Conservation (phyloP, 768 basidiomycete genomes). For the Collybia mongolica region DNA sequence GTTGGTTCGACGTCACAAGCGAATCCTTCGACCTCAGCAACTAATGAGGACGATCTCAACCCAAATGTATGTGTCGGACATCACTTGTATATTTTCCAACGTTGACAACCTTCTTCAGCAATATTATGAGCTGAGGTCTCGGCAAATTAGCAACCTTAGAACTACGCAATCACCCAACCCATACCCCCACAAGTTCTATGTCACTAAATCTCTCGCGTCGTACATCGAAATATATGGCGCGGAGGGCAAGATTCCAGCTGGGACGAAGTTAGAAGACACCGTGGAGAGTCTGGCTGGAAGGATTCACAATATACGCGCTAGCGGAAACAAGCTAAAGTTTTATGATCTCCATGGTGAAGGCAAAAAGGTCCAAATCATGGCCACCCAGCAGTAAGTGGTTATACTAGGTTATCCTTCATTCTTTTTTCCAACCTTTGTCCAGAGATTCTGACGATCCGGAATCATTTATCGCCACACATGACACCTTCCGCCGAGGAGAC, state of each 20-base stretch:
- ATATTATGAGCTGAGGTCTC: slow-evolving; percentile 94
- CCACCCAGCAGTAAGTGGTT: slow-evolving; percentile 71
- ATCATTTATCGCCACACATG: slow-evolving; percentile 70
- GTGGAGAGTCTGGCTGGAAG: slow-evolving; percentile 81
- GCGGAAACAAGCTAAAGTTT: slow-evolving; percentile 83
- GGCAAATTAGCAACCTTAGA: slow-evolving; percentile 84
- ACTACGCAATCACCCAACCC: slow-evolving; percentile 86
- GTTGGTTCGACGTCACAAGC: slow-evolving; percentile 38
- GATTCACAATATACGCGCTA: slow-evolving; percentile 85
- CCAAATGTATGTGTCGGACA: slow-evolving; percentile 71
- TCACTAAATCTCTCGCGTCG: slow-evolving; percentile 67
- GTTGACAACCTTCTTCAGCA: slow-evolving; percentile 53
- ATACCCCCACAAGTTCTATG: slow-evolving; percentile 99
- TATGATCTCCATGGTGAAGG: slow-evolving; percentile 96
- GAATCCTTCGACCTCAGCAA: slow-evolving; percentile 34
- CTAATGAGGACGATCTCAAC: slow-evolving; percentile 81
- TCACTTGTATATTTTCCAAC: not conserved
- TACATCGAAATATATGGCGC: slow-evolving; percentile 75
- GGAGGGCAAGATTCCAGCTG: slow-evolving; percentile 69
- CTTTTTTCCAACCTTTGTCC: not conserved
- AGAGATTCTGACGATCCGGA: slow-evolving; percentile 64
- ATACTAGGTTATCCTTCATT: not conserved
- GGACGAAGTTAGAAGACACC: slow-evolving; percentile 58
- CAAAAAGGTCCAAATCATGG: slow-evolving; percentile 92
- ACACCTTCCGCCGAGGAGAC: slow-evolving; percentile 92